A percentile compares a stretch with the other conserved stretches of the same genome.
phyloP scores from a whole-genome alignment of 192 early-diverging fungal genomes.

The Podila verticillata region DNA sequence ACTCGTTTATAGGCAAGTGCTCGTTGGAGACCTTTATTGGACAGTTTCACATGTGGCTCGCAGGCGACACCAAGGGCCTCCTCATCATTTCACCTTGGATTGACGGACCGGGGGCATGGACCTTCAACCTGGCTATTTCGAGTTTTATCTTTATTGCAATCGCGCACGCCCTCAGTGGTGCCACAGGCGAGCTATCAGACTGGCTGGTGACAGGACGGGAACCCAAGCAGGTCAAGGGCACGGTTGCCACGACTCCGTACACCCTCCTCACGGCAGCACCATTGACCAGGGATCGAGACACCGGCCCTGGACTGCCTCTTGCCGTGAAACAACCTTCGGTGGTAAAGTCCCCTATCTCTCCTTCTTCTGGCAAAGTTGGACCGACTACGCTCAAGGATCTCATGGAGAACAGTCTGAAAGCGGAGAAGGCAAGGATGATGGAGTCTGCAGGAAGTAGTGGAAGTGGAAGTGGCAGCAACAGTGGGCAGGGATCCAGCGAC shows the following conservation, averaged over 20 bases:
- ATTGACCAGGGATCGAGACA: not conserved
- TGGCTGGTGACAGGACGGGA: slow-evolving; percentile 37
- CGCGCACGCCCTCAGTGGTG: slow-evolving; percentile 55
- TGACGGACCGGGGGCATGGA: slow-evolving; percentile 53
- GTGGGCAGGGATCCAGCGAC: not conserved
- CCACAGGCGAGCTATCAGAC: slow-evolving; percentile 54
- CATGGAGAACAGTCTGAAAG: slow-evolving; percentile 22
- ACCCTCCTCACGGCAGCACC: not conserved
- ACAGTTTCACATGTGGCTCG: slow-evolving; percentile 84
- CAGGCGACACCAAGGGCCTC: slow-evolving; percentile 78
- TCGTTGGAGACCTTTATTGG: slow-evolving; percentile 82
- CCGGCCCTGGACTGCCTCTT: not conserved
- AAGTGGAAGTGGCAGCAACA: not conserved
- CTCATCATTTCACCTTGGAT: slow-evolving; percentile 65
- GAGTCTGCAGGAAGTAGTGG: not conserved
- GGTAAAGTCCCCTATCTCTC: slow-evolving; percentile 18
- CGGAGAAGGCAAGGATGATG: not conserved
- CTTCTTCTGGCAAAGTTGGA: slow-evolving; percentile 17
- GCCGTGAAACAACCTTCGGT: slow-evolving; percentile 15
- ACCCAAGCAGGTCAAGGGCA: slow-evolving; percentile 8
- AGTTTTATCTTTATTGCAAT: slow-evolving; percentile 61
- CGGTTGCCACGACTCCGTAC: not conserved
- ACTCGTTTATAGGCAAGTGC: slow-evolving; percentile 67
- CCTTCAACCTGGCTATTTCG: slow-evolving; percentile 56
- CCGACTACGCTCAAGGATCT: slow-evolving; percentile 20